Evolutionary conservation across 1,284 basidiomycete genomes (phyloP).

Genomic region (Cryptococcus sp.): DNA sequence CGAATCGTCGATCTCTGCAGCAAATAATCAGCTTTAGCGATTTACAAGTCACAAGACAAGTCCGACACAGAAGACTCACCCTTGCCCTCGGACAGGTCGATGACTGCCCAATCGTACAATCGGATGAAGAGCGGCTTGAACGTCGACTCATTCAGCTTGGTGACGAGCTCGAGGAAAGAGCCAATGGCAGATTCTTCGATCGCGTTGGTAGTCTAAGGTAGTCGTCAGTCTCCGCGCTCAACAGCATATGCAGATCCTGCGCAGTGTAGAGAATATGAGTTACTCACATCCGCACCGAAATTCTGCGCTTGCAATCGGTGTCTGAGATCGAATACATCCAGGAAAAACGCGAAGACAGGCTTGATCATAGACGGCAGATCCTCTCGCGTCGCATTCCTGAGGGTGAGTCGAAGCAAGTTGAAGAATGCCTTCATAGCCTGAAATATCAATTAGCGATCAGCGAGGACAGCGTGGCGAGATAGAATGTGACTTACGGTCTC

Average conservation of each 20-base stretch:
- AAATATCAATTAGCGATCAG: too few relatives aligned
- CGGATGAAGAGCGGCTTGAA: slow-evolving; percentile 92
- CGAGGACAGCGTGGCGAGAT: too few relatives aligned
- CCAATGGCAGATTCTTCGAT: slow-evolving; percentile 59
- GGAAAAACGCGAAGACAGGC: slow-evolving; percentile 74
- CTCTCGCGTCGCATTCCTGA: slow-evolving; percentile 66
- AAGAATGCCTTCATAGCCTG: slow-evolving; percentile 60
- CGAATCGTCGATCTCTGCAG: slow-evolving; percentile 28
- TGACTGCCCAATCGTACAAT: slow-evolving; percentile 93
- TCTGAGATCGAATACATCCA: slow-evolving; percentile 73
- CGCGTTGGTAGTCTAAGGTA: slow-evolving; percentile 31
- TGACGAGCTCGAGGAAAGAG: slow-evolving; percentile 83
- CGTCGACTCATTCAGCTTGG: slow-evolving; percentile 88
- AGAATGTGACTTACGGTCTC: slow-evolving; percentile 3
- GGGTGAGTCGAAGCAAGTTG: slow-evolving; percentile 63
- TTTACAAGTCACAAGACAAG: too few relatives aligned
- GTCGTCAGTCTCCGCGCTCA: neutral
- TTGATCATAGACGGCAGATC: slow-evolving; percentile 72
- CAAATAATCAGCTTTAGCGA: neutral
- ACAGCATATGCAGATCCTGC: neutral
- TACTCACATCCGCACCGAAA: slow-evolving; percentile 51
- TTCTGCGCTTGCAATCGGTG: slow-evolving; percentile 49
- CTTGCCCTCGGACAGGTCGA: slow-evolving; percentile 57
- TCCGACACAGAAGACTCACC: slow-evolving; percentile 58
- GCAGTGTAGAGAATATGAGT: neutral